Base-by-base conservation (phyloP, 2,329 filamentous ascomycete genomes). In the Beauveria bassiana region DNA sequence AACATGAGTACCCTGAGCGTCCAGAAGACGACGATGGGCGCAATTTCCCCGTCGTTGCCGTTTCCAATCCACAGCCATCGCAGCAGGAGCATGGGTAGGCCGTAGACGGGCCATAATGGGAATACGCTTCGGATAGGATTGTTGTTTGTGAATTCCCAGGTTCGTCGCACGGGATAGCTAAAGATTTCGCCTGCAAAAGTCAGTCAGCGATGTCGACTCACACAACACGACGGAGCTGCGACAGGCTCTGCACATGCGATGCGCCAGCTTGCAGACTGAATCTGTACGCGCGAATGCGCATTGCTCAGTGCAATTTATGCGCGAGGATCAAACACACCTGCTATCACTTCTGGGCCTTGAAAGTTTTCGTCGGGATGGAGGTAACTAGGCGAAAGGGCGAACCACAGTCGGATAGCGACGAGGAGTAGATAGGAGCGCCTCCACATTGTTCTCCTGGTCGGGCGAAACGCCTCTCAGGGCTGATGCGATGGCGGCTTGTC, bases 331-430 rank as follows among this genome's bases (percentile, higher is more conserved):
- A 10, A 78, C 87, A 68, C 85, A 97, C 93, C 93, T 70, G 93
- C 93, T 71, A 98, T 95, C 66, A 98, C 88, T 79, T 99, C 95
- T 18, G 95, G 95, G 42, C 95, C 95, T 78, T 99, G 95, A 71
- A 99, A 99, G 79, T 98, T 95, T 81, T 99, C 95, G 78, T 99
- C 95, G 5, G 95, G 95, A 74, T 99, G 95, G 52, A 99, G 85
- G 75, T 99, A 99, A 80, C 93, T 98, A 63, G 95, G 90, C 65
- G 89, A 93, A 66, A 98, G 79, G 64, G 95, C 93, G 74, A 98
- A 93, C 84, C 93, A 98, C 71, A 98, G 82, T 75, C 95, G 89
- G 70, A 96, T 85, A 67, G 95, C 79, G 70, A 96, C 81, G 69
- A 99, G 81, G 61, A 96, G 77, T 65, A 98, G 81, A 77, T 96